A percentile compares a stretch with the other conserved stretches of the same genome.
phyloP scores from a whole-genome alignment of 2,329 filamentous ascomycete species.

The Sarocladium strictum region DNA sequence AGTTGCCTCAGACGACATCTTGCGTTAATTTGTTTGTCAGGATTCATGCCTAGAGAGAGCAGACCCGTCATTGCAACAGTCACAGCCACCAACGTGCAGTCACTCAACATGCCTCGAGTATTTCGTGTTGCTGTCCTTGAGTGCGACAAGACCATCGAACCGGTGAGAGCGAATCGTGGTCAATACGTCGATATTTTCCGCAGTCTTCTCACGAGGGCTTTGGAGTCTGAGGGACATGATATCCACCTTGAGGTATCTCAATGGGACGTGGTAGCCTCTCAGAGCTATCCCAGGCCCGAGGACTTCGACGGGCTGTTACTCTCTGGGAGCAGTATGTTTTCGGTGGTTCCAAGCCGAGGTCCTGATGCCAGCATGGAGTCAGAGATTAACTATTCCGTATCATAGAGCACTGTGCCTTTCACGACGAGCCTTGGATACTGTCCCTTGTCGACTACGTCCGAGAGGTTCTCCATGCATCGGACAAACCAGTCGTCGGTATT shows the following conservation, averaged over 20 bases:
- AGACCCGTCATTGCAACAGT: too few relatives aligned
- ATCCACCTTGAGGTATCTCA: constrained; percentile 20
- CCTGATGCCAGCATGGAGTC: too few relatives aligned
- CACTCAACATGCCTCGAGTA: constrained; percentile 1
- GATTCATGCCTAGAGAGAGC: too few relatives aligned
- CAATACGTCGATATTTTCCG: constrained; percentile 26
- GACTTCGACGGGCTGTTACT: constrained; percentile 25
- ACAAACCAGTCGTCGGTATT: constrained; percentile 37
- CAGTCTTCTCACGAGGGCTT: constrained; percentile 20
- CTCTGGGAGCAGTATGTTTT: constrained; percentile 25
- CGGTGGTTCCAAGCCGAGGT: too few relatives aligned
- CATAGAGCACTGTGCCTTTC: constrained; percentile 33
- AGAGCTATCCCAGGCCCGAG: constrained; percentile 20
- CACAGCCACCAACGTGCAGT: too few relatives aligned
- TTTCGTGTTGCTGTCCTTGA: constrained; percentile 22
- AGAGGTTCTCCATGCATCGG: constrained; percentile 23
- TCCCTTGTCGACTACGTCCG: constrained; percentile 32
- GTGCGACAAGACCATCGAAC: constrained; percentile 25
- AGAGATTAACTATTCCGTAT: too few relatives aligned
- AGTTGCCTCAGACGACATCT: too few relatives aligned
- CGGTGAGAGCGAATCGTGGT: constrained; percentile 19
- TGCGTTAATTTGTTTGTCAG: too few relatives aligned
- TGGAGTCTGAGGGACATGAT: constrained; percentile 16
- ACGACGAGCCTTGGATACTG: constrained; percentile 38
- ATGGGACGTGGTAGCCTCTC: constrained; percentile 24